Conservation (phyloP, 2,329 filamentous ascomycete genomes). For the Colletotrichum tropicale region DNA sequence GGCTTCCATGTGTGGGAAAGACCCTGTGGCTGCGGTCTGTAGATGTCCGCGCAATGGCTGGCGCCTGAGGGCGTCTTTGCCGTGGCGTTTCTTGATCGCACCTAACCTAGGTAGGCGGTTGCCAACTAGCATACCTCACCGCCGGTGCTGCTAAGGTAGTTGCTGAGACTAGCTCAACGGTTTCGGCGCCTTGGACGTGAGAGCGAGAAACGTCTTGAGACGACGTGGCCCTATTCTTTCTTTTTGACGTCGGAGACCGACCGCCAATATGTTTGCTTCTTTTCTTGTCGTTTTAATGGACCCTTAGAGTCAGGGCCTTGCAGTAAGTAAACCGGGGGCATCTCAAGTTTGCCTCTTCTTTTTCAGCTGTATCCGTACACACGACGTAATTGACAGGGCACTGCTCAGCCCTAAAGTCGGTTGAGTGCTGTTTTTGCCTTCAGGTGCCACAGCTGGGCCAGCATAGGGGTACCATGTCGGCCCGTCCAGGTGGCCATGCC, state of each 20-base stretch:
- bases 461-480: neutral
- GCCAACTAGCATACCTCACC: neutral
- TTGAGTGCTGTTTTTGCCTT: neutral
- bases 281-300: neutral
- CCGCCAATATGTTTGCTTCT: neutral
- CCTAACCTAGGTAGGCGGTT: neutral
- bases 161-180: neutral
- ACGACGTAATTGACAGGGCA: neutral
- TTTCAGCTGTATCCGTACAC: neutral
- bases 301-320: neutral
- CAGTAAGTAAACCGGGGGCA: neutral
- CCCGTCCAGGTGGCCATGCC: neutral
- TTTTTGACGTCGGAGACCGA: neutral
- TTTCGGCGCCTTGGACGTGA: neutral
- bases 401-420: constrained; percentile 15
- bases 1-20: neutral
- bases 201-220: neutral
- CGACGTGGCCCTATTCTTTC: neutral
- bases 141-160: neutral
- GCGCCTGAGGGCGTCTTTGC: neutral
- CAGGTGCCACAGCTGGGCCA: neutral
- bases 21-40: neutral
- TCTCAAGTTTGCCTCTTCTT: neutral
- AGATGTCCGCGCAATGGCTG: neutral
- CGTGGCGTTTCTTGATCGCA: neutral